Conservation (phyloP, 2,329 filamentous ascomycete species). For the Tympanopsis confertula region DNA sequence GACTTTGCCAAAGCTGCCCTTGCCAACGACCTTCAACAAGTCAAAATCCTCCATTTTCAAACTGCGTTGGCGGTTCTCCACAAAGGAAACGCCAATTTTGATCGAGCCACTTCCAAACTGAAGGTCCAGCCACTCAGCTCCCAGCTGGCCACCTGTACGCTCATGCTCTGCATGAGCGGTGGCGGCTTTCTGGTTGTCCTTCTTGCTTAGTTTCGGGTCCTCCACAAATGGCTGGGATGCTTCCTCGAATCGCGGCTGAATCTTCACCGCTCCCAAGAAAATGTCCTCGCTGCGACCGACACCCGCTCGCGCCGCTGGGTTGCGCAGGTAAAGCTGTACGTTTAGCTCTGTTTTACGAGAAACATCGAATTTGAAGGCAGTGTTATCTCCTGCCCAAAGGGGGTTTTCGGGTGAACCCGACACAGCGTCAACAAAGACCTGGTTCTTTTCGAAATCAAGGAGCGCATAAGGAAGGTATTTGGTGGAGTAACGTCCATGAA, state of each 20-base stretch:
- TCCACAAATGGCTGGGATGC: slow-evolving; percentile 61
- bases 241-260: slow-evolving; percentile 89
- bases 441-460: slow-evolving; percentile 96
- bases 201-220: slow-evolving; percentile 77
- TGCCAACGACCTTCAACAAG: slow-evolving; percentile 91
- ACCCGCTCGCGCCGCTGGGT: slow-evolving; percentile 75
- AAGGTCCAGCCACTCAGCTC: slow-evolving; percentile 80
- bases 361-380: slow-evolving; percentile 99
- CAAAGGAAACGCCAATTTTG: slow-evolving; percentile 86
- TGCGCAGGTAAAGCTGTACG: slow-evolving; percentile 87
- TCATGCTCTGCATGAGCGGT: slow-evolving; percentile 23
- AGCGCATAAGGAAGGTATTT: slow-evolving; percentile 96
- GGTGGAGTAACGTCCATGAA: slow-evolving; percentile 87
- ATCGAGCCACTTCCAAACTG: slow-evolving; percentile 82
- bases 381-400: slow-evolving; percentile 91
- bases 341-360: slow-evolving; percentile 84
- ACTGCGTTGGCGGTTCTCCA: slow-evolving; percentile 80
- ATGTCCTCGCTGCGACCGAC: slow-evolving; percentile 90
- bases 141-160: slow-evolving; percentile 58
- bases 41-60: slow-evolving; percentile 96
- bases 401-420: slow-evolving; percentile 90
- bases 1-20: slow-evolving; percentile 97
- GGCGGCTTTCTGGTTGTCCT: slow-evolving; percentile 28
- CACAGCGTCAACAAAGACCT: slow-evolving; percentile 95
- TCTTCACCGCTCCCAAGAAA: slow-evolving; percentile 80